Evolutionary conservation across 192 early-diverging fungal genomes (phyloP).

Genomic region (Coemansia sp.): DNA sequence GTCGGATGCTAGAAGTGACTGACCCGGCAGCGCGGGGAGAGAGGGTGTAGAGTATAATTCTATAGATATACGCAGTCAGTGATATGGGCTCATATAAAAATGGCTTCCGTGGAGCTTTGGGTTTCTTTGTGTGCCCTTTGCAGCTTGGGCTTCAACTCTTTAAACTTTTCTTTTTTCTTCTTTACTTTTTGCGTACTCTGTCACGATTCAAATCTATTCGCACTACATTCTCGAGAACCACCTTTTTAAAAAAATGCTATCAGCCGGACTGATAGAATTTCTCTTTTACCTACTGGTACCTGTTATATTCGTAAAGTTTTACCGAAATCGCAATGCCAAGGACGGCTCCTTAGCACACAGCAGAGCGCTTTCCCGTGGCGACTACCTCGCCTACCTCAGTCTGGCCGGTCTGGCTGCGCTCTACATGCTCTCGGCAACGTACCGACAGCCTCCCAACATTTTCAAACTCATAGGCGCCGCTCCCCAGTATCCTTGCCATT

Average conservation of each 20-base stretch:
- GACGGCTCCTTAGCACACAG: slow-evolving; percentile 21
- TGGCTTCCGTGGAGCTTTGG: neutral
- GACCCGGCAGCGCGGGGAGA: neutral
- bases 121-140: neutral
- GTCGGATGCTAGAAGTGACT: neutral
- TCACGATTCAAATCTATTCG: slow-evolving; percentile 1
- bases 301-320: slow-evolving; percentile 31
- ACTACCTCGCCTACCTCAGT: slow-evolving; percentile 26
- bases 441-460: slow-evolving; percentile 31
- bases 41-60: neutral
- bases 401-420: slow-evolving; percentile 15
- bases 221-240: neutral
- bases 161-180: neutral
- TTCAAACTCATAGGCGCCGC: slow-evolving; percentile 26
- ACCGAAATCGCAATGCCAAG: slow-evolving; percentile 24
- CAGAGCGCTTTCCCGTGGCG: slow-evolving; percentile 15
- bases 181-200: neutral
- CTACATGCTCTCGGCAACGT: slow-evolving; percentile 21
- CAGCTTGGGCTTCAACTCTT: neutral
- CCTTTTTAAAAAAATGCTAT: slow-evolving; percentile 20
- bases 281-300: slow-evolving; percentile 40
- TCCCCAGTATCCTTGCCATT: slow-evolving; percentile 19
- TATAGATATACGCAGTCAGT: neutral
- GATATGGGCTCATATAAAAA: neutral
- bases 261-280: slow-evolving; percentile 30